phyloP scores from a whole-genome alignment of 129 eudicot species.

The Tagetes patula region DNA sequence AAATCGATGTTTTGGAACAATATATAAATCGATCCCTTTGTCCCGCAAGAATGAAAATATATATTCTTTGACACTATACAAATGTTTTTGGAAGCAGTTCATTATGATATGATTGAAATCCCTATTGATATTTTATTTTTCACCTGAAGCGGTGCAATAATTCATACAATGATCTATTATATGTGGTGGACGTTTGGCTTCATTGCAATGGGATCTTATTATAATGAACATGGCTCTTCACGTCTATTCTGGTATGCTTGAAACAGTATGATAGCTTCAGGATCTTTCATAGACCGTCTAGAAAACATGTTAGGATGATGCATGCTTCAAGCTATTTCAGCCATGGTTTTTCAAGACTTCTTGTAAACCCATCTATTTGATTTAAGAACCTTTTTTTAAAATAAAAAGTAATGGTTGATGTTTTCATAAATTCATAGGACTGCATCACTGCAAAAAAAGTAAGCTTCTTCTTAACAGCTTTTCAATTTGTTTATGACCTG shows the following conservation, averaged over 20 bases:
- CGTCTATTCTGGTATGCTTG: conserved; percentile 70
- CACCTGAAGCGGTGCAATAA: conserved; percentile 49
- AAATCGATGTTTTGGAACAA: neutral
- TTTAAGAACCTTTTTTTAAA: neutral
- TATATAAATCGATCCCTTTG: too few relatives aligned
- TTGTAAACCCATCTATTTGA: neutral
- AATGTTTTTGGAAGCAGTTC: neutral
- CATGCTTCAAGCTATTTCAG: neutral
- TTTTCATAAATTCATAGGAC: neutral
- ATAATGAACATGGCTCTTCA: conserved; percentile 53
- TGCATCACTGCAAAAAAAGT: neutral
- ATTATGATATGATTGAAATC: neutral
- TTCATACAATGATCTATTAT: conserved; percentile 55
- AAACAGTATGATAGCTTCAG: neutral
- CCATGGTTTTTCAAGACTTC: neutral
- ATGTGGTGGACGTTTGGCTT: conserved; percentile 78
- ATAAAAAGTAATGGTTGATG: neutral
- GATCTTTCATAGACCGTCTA: conserved; percentile 10
- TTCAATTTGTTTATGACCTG: too few relatives aligned
- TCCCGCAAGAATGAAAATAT: too few relatives aligned
- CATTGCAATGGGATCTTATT: conserved; percentile 53
- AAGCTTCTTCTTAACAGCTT: too few relatives aligned
- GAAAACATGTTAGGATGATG: conserved; percentile 12
- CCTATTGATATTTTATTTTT: conserved; percentile 14
- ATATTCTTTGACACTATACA: neutral